Evolutionary conservation across 2,329 filamentous ascomycete genomes (phyloP), one percentile per base, ranked within the genome.

Genomic region (Nemania diffusa): DNA sequence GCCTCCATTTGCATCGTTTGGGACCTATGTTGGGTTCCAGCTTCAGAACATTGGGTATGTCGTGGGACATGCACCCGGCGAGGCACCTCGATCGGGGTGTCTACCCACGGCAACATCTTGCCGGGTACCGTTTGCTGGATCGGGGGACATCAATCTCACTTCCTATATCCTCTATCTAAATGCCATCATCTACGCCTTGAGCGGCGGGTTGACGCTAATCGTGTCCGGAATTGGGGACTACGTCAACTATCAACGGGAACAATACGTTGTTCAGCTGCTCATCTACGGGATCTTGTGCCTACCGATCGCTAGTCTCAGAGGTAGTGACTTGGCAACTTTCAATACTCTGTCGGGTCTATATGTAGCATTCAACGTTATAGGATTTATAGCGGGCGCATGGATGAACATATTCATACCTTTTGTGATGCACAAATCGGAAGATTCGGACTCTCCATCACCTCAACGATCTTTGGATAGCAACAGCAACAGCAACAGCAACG

Each of bases 101-200:
- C 20, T 20, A 13, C 50, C 50, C 24, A 55, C 56, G 11, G 62
- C 62, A 24, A 56, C 50, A 5, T 61, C 62, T 32, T 65, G 62
- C 57, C 62, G 62, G 27, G 62, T 65, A n/a, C 62, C 62, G 27
- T 65, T 59, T 42, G 57, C 62, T 6, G 62, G 56, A 20, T 65
- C 56, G 1, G 56, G 62, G 22, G 55, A 61, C 5, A 50, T 65
- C n/a, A 65, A 65, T n/a, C 62, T 65, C 29, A 60, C 62, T 29
- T 65, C 62, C 13, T 61, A 65, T 13, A 20, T 65, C 7, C 50
- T 65, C 15, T 65, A 65, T 7, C 22, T 65, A 13, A 59, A 65
- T n/a, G 56, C 62, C 27, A 58, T 65, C 26, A 61, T 65, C 9
- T 61, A 65, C 26, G 57, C 62, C 42, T 2, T 61, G 4, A 61